phyloP scores from a whole-genome alignment of 192 early-diverging fungal genomes.

The Chytriomyces sp. region DNA sequence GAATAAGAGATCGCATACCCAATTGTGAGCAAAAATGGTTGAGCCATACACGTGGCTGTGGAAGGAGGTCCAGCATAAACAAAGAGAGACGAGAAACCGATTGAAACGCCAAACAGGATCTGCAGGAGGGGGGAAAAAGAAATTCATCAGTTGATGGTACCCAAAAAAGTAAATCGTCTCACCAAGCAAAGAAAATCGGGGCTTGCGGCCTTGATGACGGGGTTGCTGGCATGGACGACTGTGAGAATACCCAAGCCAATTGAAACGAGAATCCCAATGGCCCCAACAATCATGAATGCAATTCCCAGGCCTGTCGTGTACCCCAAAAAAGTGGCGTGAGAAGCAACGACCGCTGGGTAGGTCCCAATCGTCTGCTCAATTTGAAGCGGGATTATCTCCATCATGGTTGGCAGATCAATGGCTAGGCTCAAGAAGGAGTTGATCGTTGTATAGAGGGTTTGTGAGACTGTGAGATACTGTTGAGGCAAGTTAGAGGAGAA shows the following conservation, averaged over 20 bases:
- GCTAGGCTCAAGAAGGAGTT: slow-evolving; percentile 11
- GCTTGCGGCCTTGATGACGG: neutral
- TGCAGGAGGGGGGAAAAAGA: too few species aligned
- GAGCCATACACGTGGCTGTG: neutral
- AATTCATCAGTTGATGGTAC: neutral
- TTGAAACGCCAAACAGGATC: neutral
- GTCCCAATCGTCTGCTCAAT: slow-evolving; percentile 7
- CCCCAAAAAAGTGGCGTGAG: neutral
- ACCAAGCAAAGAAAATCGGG: neutral
- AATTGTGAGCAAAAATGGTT: neutral
- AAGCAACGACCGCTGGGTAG: neutral
- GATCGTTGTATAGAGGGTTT: slow-evolving; percentile 4
- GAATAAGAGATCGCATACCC: neutral
- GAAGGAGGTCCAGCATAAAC: neutral
- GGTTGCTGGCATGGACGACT: neutral
- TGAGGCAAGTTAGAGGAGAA: neutral
- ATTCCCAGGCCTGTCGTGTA: neutral
- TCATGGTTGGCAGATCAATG: neutral
- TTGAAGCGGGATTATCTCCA: neutral
- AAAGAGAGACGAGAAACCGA: neutral
- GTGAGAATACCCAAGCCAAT: neutral
- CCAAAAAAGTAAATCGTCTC: neutral
- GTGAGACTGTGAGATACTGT: slow-evolving; percentile 19
- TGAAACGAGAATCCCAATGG: neutral
- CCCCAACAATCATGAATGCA: neutral